Base-by-base conservation (phyloP, 1,284 basidiomycete species). In the Leccinum subrobustum region DNA sequence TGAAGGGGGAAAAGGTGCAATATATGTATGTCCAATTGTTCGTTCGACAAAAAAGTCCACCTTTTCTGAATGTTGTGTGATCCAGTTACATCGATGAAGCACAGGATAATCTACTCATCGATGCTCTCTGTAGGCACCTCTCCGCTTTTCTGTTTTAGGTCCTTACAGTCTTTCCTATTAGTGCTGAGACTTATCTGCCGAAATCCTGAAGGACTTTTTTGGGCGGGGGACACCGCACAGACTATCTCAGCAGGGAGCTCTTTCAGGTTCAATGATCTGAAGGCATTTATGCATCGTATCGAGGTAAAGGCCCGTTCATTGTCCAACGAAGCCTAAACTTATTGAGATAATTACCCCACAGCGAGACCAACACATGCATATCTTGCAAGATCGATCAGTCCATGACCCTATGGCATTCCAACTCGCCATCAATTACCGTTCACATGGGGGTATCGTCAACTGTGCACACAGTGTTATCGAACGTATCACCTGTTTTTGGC, bases 191-290 rank as follows among this genome's bases (percentile, higher is more conserved):
- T 73, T 0, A 67, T 91, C 3, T 90, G 87, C 65, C 72, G 72
- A 11, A 90, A 91, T 66, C 80, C 83, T 0, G 75, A 87, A 56
- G 89, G 90, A 0, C 72, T 89, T 23, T 90, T 91, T 67, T 92
- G 87, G 86, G 89, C 89, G 0, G 90, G 89, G 0, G 89, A 92
- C 67, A 92, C 90, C 0, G 89, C 89, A 0, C 89, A 92, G 65
- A 88, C 89, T 0, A 91, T 92, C 18, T 85, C 86, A 0, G 79
- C 83, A 1, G 89, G 89, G 0, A 89, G 86, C 59, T 83, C 86
- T 0, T 91, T 92, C 65, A 75, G 85, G 12, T 92, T 92, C 70
- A 76, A 88, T 63, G 89, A 91, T 50, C 69, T 92, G 59, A 91
- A 87, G 64, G 81, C 88, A 0, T 87, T 88, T 66, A 65, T 90